These are phyloP conservation scores for Phyllosticta citriasiana DNA, from an alignment of 2,329 filamentous ascomycete species.

Conservation along the genomic window DNA sequence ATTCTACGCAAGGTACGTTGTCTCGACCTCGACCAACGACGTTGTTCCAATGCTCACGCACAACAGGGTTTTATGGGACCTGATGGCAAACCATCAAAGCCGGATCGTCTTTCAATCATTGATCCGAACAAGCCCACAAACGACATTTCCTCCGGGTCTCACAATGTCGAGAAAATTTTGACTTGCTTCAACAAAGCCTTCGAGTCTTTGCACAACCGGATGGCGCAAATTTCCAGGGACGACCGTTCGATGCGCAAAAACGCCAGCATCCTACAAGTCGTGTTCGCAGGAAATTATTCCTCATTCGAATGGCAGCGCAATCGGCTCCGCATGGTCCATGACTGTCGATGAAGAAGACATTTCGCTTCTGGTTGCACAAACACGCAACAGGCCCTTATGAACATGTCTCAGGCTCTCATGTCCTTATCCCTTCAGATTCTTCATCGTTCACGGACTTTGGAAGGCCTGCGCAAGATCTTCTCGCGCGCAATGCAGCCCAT, in stretches of 20 bases:
- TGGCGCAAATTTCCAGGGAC: conserved; percentile 40
- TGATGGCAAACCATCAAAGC: conserved; percentile 21
- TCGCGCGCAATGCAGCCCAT: too few species aligned
- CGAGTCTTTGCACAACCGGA: conserved; percentile 36
- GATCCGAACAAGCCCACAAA: conserved; percentile 81
- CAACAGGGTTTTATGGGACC: conserved; percentile 9
- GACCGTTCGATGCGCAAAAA: conserved; percentile 19
- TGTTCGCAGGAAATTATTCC: conserved; percentile 71
- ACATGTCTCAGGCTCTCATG: background rate
- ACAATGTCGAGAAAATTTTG: conserved; percentile 57
- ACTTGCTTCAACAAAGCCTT: conserved; percentile 51
- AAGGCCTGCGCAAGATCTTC: background rate
- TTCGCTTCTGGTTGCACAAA: background rate
- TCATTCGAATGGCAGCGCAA: conserved; percentile 61
- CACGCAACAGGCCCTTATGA: background rate
- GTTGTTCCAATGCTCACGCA: background rate
- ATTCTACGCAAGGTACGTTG: conserved; percentile 66
- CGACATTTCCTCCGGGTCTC: conserved; percentile 82
- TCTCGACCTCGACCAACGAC: background rate
- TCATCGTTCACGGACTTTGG: background rate
- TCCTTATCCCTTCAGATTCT: background rate
- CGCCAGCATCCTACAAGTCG: conserved; percentile 56
- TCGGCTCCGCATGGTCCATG: conserved; percentile 20
- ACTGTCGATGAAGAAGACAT: background rate
- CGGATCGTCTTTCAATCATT: conserved; percentile 69